phyloP scores from a whole-genome alignment of 371 early-diverging fungal species.

The Actinomucor elegans region DNA sequence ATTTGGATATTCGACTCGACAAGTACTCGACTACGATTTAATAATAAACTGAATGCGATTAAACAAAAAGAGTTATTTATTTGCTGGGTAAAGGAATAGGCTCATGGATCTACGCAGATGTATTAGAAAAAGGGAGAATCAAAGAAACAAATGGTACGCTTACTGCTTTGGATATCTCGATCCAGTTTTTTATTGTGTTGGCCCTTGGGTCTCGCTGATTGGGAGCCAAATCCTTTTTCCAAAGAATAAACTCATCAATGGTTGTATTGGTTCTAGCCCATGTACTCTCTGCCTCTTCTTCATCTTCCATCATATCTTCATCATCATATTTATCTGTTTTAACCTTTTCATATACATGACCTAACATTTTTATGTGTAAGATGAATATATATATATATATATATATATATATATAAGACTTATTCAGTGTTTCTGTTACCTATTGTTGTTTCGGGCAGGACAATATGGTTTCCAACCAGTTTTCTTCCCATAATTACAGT shows the following conservation, averaged over 20 bases:
- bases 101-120: constrained; percentile 15
- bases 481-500: constrained; percentile 18
- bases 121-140: not conserved
- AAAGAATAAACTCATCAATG: constrained; percentile 21
- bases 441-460: no score
- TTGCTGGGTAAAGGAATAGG: constrained; percentile 17
- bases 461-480: constrained; percentile 11
- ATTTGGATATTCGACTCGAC: constrained; percentile 54
- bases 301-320: constrained; percentile 5
- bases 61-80: not conserved
- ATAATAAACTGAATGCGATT: no score
- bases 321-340: not conserved
- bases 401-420: no score
- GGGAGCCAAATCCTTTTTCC: constrained; percentile 25
- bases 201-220: constrained; percentile 16
- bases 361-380: not conserved
- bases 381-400: not conserved
- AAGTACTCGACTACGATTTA: constrained; percentile 26
- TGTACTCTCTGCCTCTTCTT: not conserved
- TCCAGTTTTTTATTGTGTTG: constrained; percentile 17
- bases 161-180: constrained; percentile 21
- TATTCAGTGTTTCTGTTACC: no score
- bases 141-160: not conserved
- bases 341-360: constrained; percentile 3
- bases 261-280: constrained; percentile 17